Conservation (phyloP, 2,329 filamentous ascomycete species). For the Microthyrium microscopicum region DNA sequence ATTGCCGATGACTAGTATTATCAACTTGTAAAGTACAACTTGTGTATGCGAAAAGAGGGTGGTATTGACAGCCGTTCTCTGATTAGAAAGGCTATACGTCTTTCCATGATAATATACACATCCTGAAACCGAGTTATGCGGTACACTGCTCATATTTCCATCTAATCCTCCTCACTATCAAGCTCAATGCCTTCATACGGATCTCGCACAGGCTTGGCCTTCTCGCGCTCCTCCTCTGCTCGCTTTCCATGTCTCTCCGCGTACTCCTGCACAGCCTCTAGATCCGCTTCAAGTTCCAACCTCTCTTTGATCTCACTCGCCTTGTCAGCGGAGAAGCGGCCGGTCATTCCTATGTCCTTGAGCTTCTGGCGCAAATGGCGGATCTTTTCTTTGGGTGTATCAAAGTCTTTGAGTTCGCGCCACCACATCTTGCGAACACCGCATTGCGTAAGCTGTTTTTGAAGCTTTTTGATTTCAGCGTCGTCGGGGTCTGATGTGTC, state of each 20-base stretch:
- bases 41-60: no score
- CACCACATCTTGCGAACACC: constrained; percentile 86
- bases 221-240: constrained; percentile 1
- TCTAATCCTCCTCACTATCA: no score
- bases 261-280: constrained; percentile 72
- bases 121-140: no score
- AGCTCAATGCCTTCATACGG: no score
- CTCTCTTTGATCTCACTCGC: constrained; percentile 76
- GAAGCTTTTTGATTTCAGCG: constrained; percentile 62
- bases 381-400: constrained; percentile 64
- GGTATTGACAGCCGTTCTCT: no score
- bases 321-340: constrained; percentile 70
- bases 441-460: constrained; percentile 75
- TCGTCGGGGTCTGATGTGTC: constrained; percentile 2
- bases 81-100: no score
- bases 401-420: constrained; percentile 61
- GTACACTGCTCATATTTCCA: no score
- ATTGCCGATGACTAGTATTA: no score
- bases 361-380: constrained; percentile 65
- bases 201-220: no score
- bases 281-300: constrained; percentile 67
- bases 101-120: no score
- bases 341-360: constrained; percentile 69
- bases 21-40: no score
- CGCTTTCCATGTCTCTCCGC: constrained; percentile 22